Evolutionary conservation across 2,329 filamentous ascomycete species (phyloP).

Genomic region (Neopestalotiopsis clavispora): DNA sequence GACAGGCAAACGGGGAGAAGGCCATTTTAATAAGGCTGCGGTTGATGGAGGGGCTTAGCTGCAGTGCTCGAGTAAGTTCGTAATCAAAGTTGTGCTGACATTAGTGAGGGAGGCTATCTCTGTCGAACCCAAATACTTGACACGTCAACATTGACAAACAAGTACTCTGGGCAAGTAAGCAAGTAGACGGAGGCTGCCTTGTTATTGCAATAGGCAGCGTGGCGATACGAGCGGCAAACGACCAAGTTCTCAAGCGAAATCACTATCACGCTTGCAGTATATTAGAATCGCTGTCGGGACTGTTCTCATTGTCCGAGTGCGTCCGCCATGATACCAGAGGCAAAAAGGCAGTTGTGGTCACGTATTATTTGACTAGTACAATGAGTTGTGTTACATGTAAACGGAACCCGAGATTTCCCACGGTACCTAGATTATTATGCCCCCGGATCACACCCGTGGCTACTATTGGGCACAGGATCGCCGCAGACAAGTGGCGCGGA

Average conservation of each 20-base stretch:
- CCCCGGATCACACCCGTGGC: neutral
- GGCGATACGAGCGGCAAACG: neutral
- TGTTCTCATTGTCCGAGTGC: no score
- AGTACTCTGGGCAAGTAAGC: neutral
- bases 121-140: neutral
- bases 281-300: neutral
- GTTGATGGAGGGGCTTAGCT: neutral
- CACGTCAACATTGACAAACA: neutral
- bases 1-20: neutral
- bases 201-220: neutral
- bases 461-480: neutral
- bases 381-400: neutral
- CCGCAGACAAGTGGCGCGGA: neutral
- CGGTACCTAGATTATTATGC: neutral
- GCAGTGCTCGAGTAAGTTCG: neutral
- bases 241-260: neutral
- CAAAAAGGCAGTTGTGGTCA: no score
- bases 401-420: neutral
- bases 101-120: neutral
- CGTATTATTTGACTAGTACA: neutral
- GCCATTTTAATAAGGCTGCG: neutral
- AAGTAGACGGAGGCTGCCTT: neutral
- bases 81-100: neutral
- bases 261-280: neutral
- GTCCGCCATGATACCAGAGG: no score